phyloP scores from a whole-genome alignment of 2,329 filamentous ascomycete species.

The Bipolaris oryzae region DNA sequence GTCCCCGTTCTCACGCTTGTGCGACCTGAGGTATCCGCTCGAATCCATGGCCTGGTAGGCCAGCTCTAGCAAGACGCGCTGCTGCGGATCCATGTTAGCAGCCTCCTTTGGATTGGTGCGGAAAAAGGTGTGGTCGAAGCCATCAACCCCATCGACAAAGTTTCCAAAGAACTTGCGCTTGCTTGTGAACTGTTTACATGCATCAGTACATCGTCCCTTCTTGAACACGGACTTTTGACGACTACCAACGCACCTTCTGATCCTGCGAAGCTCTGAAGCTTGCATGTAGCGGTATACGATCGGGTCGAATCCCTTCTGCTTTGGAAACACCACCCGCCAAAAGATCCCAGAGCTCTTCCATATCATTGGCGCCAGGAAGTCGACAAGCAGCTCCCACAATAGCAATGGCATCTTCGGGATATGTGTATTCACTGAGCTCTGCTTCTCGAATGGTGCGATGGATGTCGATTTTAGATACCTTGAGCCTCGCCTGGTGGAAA shows the following conservation, averaged over 20 bases:
- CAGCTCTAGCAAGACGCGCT: constrained; percentile 29
- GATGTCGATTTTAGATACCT: constrained; percentile 18
- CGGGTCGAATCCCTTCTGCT: constrained; percentile 11
- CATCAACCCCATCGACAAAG: constrained; percentile 1
- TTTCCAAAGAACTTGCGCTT: neutral
- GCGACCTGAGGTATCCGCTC: constrained; percentile 22
- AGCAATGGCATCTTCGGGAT: constrained; percentile 18
- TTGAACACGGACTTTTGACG: neutral
- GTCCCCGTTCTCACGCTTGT: neutral
- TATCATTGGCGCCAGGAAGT: constrained; percentile 14
- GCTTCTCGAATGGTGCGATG: constrained; percentile 9
- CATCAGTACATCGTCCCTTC: neutral
- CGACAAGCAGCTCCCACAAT: constrained; percentile 21
- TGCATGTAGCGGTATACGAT: constrained; percentile 10
- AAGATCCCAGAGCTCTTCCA: constrained; percentile 23
- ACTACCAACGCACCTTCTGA: neutral
- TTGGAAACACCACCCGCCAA: constrained; percentile 12
- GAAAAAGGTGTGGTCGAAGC: constrained; percentile 44
- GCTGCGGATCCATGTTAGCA: constrained; percentile 30
- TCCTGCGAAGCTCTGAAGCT: constrained; percentile 15
- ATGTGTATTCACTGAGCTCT: constrained; percentile 10
- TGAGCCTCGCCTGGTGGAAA: constrained; percentile 19
- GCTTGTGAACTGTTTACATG: neutral
- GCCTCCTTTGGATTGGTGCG: constrained; percentile 23
- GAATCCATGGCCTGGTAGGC: constrained; percentile 47